Conservation (phyloP, 2,329 filamentous ascomycete species). For the Ceratocystis cacaofunesta region DNA sequence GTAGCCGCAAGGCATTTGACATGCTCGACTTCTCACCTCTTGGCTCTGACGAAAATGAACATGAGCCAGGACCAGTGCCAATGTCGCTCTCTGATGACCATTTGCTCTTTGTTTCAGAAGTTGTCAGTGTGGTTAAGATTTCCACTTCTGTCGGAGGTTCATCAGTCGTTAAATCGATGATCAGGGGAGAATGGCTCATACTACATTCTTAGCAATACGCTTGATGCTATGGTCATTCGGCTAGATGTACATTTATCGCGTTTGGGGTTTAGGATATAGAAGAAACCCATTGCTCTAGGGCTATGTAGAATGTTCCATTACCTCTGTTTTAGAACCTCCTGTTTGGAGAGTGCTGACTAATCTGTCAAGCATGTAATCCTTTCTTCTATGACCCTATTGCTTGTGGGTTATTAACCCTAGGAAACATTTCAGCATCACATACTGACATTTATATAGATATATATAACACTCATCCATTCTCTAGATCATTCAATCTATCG, state of each 20-base stretch:
- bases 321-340: no score
- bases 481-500: no score
- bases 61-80: neutral
- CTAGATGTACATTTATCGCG: neutral
- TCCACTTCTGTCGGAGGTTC: neutral
- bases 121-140: neutral
- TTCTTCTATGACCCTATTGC: no score
- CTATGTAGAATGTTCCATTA: no score
- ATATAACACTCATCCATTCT: no score
- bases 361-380: no score
- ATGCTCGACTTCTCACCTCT: neutral
- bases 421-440: no score
- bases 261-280: neutral
- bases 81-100: neutral
- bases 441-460: no score
- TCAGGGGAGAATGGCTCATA: neutral
- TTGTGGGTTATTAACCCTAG: no score
- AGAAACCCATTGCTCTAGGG: no score
- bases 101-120: neutral
- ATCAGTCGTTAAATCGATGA: conserved; percentile 3
- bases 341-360: no score
- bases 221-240: neutral
- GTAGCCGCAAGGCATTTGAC: neutral
- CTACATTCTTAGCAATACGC: neutral
- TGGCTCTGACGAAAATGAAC: no score